Evolutionary conservation across 169 alveolate species (phyloP), one percentile per base, ranked within the genome.

Genomic region (Cryptosporidium canis): DNA sequence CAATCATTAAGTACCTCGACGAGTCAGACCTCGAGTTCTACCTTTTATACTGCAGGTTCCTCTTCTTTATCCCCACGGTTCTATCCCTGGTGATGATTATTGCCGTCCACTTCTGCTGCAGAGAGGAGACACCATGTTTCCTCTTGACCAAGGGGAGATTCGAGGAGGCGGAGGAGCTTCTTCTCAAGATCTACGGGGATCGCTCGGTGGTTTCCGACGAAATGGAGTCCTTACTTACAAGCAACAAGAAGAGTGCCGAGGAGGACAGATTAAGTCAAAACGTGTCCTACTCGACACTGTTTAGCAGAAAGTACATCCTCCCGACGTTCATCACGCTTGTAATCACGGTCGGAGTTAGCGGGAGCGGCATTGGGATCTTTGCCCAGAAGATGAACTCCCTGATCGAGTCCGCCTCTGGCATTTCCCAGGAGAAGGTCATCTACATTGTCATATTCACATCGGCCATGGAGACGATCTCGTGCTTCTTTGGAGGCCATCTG

Each of bases 291-390:
- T 77, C 64, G 27, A 61, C 47, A 16, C 16, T 77, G 24, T 77
- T 77, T 6, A 58, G 53, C 2, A 55, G 45, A 21, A 77, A 41
- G 35, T 77, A 77, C 87, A 41, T 55, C 3, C 70, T 77, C 8
- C 77, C 72, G 14, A 55, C 63, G 18, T 55, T 77, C 43, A 33
- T 77, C 5, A 55, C 66, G 55, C 45, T 77, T 35, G 72, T 44
- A 9, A 39, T 77, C 0, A 41, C 87, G 11, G 37, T 55, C 8
- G 87, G 77, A 31, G 87, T 77, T 5, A 77, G 87, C 39, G 87
- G 77, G 41, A 77, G 87, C 45, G 87, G 87, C 0, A 77, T 77
- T 77, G 87, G 87, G 4, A 61, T 77, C 21, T 77, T 77, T 41
- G 71, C 71, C 14, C 87, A 77, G 21, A 77, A 77, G 47, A 61